These are phyloP conservation scores for Colletotrichum sansevieriae DNA, from an alignment of 2,329 filamentous ascomycete species.

Conservation along the genomic window DNA sequence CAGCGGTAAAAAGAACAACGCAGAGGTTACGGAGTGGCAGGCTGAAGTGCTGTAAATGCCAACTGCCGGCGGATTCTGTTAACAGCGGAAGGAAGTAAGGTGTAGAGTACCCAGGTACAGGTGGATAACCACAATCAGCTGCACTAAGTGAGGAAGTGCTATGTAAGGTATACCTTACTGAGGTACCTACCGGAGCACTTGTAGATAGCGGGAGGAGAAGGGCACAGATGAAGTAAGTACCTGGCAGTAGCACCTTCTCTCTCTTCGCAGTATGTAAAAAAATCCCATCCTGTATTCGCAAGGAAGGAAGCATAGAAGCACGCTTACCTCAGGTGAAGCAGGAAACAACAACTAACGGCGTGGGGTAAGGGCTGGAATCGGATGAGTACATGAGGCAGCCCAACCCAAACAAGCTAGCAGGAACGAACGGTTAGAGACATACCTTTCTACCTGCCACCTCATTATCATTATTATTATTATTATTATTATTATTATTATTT, in stretches of 20 bases:
- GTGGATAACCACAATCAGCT: conserved; percentile 2
- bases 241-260: too few species aligned
- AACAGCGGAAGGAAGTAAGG: not conserved
- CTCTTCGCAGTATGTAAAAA: too few species aligned
- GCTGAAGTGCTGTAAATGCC: not conserved
- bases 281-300: not conserved
- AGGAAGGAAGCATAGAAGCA: conserved; percentile 2
- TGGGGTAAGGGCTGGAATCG: not conserved
- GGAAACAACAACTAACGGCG: not conserved
- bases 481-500: too few species aligned
- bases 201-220: not conserved
- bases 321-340: conserved; percentile 16
- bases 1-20: conserved; percentile 14
- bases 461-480: not conserved
- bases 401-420: conserved; percentile 8
- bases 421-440: not conserved
- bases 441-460: conserved; percentile 34
- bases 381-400: not conserved
- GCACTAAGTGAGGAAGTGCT: not conserved
- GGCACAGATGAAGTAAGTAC: not conserved
- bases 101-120: too few species aligned
- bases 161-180: not conserved
- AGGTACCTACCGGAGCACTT: conserved; percentile 3
- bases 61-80: conserved; percentile 20
- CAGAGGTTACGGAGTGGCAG: not conserved